phyloP scores from a whole-genome alignment of 2,329 filamentous ascomycete species.

The Neofusicoccum sp. region DNA sequence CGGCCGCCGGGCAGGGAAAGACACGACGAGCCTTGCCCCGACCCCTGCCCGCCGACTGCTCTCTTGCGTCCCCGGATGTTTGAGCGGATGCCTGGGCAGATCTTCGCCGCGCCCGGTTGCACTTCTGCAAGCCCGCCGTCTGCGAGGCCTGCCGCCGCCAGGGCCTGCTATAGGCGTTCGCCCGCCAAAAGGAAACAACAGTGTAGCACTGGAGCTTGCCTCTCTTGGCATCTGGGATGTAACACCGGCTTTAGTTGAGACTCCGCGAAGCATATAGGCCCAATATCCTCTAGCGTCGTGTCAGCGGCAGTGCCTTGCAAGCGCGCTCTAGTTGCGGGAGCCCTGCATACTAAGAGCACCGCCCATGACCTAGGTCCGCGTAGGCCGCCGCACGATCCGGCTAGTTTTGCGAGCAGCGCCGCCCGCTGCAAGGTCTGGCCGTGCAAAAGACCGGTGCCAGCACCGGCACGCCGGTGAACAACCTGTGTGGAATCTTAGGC shows the following conservation, averaged over 20 bases:
- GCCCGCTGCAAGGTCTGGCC: conserved; percentile 1
- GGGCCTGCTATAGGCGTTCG: conserved; percentile 1
- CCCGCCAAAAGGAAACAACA: conserved; percentile 4
- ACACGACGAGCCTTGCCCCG: background rate
- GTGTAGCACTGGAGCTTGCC: conserved; percentile 10
- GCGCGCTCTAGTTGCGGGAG: conserved; percentile 10
- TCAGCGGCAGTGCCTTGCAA: conserved; percentile 19
- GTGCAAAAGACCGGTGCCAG: background rate
- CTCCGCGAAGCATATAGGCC: conserved; percentile 18
- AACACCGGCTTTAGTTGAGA: conserved; percentile 13
- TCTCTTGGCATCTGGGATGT: conserved; percentile 12
- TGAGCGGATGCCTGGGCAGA: conserved; percentile 18
- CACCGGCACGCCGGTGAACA: background rate
- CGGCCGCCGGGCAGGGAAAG: conserved; percentile 6
- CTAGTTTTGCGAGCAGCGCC: conserved; percentile 6
- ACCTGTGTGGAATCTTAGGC: background rate
- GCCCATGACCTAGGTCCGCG: conserved; percentile 6
- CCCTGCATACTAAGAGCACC: conserved; percentile 16
- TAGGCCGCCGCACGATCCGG: conserved; percentile 11
- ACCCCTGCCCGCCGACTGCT: conserved; percentile 8
- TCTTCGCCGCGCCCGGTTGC: conserved; percentile 16
- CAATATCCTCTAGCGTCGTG: conserved; percentile 17
- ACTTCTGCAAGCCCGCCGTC: conserved; percentile 15
- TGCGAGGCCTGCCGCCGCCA: background rate
- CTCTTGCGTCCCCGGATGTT: conserved; percentile 12